Evolutionary conservation across 2,329 filamentous ascomycete species (phyloP), one percentile per base, ranked within the genome.

Genomic region (Sporothrix sp.): DNA sequence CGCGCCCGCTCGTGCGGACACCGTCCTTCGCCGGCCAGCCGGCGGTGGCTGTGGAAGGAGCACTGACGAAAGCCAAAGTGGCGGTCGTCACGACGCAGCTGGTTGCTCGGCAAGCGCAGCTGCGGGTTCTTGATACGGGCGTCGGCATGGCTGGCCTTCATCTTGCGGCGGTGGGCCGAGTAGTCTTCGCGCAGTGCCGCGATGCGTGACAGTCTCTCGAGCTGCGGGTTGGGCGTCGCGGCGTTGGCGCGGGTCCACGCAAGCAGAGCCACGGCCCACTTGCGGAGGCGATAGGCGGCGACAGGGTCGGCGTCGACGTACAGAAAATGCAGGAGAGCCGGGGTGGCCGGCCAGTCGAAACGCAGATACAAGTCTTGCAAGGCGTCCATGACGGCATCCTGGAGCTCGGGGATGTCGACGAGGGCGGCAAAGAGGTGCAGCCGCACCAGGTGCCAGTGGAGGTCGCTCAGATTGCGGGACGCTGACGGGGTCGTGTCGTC

Each of bases 61-160:
- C 77, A 81, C 61, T 77, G 74, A 21, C 77, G 69, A 61, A 79
- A 81, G n/a, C 76, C 77, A 58, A 79, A 79, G 47, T 73, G 68
- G 32, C 76, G 73, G 64, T 79, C 73, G 40, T 77, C 76, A 62
- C 72, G 77, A 54, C 71, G 68, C 20, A 80, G 66, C 50, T 68
- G 66, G 65, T 80, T 80, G 56, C 71, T 73, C 13, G 74, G 73
- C 48, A 81, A 71, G 54, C 77, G 70, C 20, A 80, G 71, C 63
- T 79, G 76, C 13, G 77, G 77, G 65, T 80, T 80, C 69, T 81
- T 81, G 65, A 76, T 68, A 57, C 72, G 68, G 33, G 74, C 64
- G 56, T 79, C 70, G 48, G 77, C 70, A 21, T 71, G 66, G 53
- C 71, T 74, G 52, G 65, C 64, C 37, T 63, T 63, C 69, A 79